Conservation (phyloP, 352 stramenopile species). For the Globisporangium uncinulatum region DNA sequence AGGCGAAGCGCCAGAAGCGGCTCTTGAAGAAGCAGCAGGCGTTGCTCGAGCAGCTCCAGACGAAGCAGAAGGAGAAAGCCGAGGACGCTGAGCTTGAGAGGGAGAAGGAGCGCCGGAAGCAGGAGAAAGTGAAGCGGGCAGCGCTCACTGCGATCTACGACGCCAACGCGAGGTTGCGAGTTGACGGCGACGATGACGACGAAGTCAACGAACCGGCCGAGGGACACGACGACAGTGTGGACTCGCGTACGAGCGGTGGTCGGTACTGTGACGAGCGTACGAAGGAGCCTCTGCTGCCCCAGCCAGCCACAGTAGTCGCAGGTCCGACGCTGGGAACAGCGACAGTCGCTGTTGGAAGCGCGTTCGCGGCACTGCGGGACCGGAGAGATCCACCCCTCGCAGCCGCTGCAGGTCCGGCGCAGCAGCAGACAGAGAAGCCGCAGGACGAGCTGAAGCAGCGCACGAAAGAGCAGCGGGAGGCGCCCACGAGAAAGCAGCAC, state of each 20-base stretch:
- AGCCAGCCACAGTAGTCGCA: too few species aligned
- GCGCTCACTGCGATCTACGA: constrained; percentile 54
- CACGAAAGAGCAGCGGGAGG: constrained; percentile 41
- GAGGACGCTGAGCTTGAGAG: constrained; percentile 44
- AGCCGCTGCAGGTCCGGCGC: neutral
- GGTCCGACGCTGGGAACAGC: neutral
- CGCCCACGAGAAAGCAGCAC: constrained; percentile 58
- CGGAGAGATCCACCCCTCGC: constrained; percentile 5
- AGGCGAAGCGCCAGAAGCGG: constrained; percentile 33
- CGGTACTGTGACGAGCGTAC: too few species aligned
- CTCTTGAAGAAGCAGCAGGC: constrained; percentile 58
- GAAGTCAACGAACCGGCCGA: neutral
- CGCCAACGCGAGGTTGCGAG: constrained; percentile 21
- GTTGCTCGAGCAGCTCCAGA: constrained; percentile 40
- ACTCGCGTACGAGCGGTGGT: too few species aligned
- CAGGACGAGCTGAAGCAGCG: constrained; percentile 32
- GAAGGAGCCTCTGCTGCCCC: too few species aligned
- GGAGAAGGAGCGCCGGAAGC: constrained; percentile 39
- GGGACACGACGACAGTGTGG: too few species aligned
- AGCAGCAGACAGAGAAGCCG: constrained; percentile 7
- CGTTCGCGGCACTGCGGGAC: constrained; percentile 4
- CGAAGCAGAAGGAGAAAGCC: constrained; percentile 46
- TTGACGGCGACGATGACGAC: constrained; percentile 19
- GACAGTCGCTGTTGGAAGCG: neutral
- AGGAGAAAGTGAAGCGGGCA: constrained; percentile 49